A percentile compares a stretch with the other conserved stretches of the same genome.
phyloP scores from a whole-genome alignment of 75 land plant genomes.

The Pseudotsuga menziesii region DNA sequence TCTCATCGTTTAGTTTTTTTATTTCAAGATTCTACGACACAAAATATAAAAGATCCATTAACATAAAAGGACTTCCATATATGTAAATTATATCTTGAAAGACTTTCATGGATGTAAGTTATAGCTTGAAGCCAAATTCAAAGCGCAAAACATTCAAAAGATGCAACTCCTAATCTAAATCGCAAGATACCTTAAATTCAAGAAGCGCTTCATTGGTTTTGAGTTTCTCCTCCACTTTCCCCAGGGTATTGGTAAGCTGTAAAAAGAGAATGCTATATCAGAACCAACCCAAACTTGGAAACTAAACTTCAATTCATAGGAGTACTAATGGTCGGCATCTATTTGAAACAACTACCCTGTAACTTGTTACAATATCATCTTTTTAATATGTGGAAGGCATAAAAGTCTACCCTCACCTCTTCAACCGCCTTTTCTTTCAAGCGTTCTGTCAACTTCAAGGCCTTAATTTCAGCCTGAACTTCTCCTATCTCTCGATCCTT shows the following conservation, averaged over 20 bases:
- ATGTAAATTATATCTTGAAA: not conserved
- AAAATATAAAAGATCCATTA: not conserved
- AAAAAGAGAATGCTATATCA: too few relatives aligned
- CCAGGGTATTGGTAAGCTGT: slow-evolving; percentile 10
- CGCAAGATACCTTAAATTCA: slow-evolving; percentile 65
- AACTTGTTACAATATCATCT: too few relatives aligned
- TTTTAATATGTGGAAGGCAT: too few relatives aligned
- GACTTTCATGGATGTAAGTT: too few relatives aligned
- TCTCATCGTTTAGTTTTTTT: slow-evolving; percentile 93
- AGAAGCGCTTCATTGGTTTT: slow-evolving; percentile 64
- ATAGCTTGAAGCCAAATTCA: not conserved
- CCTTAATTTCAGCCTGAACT: slow-evolving; percentile 82
- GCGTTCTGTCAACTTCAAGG: slow-evolving; percentile 70
- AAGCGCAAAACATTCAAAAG: not conserved
- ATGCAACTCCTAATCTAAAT: too few relatives aligned
- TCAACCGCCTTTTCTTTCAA: slow-evolving; percentile 85
- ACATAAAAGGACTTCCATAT: not conserved
- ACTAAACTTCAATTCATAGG: too few relatives aligned
- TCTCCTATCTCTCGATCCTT: slow-evolving; percentile 85
- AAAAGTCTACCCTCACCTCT: slow-evolving; percentile 51
- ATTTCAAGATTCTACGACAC: slow-evolving; percentile 77
- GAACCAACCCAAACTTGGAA: too few relatives aligned
- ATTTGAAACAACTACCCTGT: too few relatives aligned
- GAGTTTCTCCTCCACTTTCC: slow-evolving; percentile 71
- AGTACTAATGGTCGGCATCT: too few relatives aligned